phyloP scores from a whole-genome alignment of 495 filamentous ascomycete species.

The Bathelium albidoporum region DNA sequence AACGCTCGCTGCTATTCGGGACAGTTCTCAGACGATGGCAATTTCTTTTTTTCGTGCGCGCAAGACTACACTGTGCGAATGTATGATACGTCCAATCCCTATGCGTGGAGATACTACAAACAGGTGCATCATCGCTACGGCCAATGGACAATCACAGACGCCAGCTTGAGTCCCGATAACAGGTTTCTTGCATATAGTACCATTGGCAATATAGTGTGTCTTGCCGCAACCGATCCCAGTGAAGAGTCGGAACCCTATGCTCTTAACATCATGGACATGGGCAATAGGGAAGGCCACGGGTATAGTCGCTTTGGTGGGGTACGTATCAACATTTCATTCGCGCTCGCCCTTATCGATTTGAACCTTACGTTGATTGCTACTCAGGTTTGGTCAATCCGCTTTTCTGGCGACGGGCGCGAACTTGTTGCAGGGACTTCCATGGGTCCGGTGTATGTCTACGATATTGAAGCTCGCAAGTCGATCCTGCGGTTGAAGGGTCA shows the following conservation, averaged over 20 bases:
- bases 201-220: constrained; percentile 67
- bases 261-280: constrained; percentile 58
- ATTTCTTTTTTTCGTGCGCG: constrained; percentile 92
- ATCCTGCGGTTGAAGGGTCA: constrained; percentile 72
- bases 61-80: constrained; percentile 91
- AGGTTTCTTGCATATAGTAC: constrained; percentile 81
- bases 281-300: constrained; percentile 25
- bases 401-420: constrained; percentile 85
- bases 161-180: constrained; percentile 84
- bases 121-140: constrained; percentile 76
- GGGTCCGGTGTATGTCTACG: constrained; percentile 79
- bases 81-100: constrained; percentile 96
- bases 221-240: constrained; percentile 78
- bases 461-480: constrained; percentile 66
- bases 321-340: constrained; percentile 6
- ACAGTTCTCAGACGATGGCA: constrained; percentile 92
- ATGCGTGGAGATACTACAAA: constrained; percentile 93
- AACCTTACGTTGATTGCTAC: constrained; percentile 12
- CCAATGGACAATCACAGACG: constrained; percentile 94
- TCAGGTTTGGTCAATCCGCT: constrained; percentile 77
- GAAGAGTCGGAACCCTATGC: constrained; percentile 64
- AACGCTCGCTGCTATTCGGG: constrained; percentile 81
- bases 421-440: constrained; percentile 81
- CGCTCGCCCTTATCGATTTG: not conserved
- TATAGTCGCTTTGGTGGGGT: constrained; percentile 21